Evolutionary conservation across 2,329 filamentous ascomycete genomes (phyloP).

Genomic region (Verticillium tricorpus): DNA sequence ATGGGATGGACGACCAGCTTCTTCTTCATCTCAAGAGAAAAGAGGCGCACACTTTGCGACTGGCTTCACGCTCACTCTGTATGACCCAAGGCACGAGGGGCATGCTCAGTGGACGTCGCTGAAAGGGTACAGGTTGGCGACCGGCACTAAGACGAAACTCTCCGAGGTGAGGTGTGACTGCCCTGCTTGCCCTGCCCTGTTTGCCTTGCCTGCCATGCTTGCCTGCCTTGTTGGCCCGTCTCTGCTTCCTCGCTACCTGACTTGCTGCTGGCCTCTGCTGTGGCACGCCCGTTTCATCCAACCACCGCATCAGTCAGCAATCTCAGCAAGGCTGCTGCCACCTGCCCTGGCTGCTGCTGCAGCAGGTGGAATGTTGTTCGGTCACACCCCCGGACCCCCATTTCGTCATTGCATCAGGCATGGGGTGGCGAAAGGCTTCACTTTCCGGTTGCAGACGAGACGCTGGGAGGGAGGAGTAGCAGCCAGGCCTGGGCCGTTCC

Average conservation of each 20-base stretch:
- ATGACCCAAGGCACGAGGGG: not conserved
- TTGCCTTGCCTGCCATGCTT: not conserved
- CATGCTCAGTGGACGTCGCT: not conserved
- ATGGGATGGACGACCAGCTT: not conserved
- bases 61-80: not conserved
- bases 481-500: not conserved
- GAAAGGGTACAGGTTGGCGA: not conserved
- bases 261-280: no score
- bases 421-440: not conserved
- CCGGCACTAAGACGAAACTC: not conserved
- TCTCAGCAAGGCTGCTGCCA: not conserved
- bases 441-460: not conserved
- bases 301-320: not conserved
- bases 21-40: not conserved
- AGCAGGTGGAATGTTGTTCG: not conserved
- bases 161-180: not conserved
- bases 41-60: not conserved
- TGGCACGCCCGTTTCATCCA: not conserved
- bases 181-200: not conserved
- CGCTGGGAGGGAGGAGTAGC: not conserved
- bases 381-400: not conserved
- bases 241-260: no score
- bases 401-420: not conserved
- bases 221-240: not conserved
- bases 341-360: not conserved